phyloP scores from a whole-genome alignment of 495 filamentous ascomycete genomes.

The Penicillium paxilli region DNA sequence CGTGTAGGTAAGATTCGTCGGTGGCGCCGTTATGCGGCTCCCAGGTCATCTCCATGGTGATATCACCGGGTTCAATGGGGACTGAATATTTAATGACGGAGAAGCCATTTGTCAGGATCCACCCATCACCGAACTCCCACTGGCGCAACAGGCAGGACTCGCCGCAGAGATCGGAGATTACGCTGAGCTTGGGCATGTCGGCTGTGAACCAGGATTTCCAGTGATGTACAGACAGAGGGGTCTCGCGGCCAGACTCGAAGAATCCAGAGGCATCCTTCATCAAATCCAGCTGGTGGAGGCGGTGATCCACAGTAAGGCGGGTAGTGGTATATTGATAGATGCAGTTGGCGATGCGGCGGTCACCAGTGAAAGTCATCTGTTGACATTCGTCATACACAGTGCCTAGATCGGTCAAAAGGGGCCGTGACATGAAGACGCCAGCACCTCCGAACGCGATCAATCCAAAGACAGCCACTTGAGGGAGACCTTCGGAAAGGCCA shows the following conservation, averaged over 20 bases:
- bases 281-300: constrained; percentile 54
- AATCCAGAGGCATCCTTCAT: constrained; percentile 52
- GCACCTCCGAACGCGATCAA: constrained; percentile 61
- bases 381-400: constrained; percentile 35
- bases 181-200: constrained; percentile 48
- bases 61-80: constrained; percentile 27
- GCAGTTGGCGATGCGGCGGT: constrained; percentile 53
- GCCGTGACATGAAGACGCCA: constrained; percentile 58
- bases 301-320: constrained; percentile 50
- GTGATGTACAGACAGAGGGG: constrained; percentile 58
- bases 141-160: constrained; percentile 56
- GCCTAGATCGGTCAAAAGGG: constrained; percentile 43
- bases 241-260: constrained; percentile 53
- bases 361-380: constrained; percentile 43
- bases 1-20: constrained; percentile 42
- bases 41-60: constrained; percentile 50
- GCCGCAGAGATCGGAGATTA: constrained; percentile 54
- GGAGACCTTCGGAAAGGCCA: constrained; percentile 53
- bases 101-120: constrained; percentile 59
- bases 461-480: constrained; percentile 49
- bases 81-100: constrained; percentile 53
- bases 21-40: constrained; percentile 39
- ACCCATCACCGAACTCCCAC: constrained; percentile 56
- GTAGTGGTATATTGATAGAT: constrained; percentile 50
- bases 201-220: constrained; percentile 59